Percentiles rank a stretch among this genome's conserved stretches.
phyloP scores from a whole-genome alignment of 176 grass and related monocot genomes.

The Cymbopogon citratus region DNA sequence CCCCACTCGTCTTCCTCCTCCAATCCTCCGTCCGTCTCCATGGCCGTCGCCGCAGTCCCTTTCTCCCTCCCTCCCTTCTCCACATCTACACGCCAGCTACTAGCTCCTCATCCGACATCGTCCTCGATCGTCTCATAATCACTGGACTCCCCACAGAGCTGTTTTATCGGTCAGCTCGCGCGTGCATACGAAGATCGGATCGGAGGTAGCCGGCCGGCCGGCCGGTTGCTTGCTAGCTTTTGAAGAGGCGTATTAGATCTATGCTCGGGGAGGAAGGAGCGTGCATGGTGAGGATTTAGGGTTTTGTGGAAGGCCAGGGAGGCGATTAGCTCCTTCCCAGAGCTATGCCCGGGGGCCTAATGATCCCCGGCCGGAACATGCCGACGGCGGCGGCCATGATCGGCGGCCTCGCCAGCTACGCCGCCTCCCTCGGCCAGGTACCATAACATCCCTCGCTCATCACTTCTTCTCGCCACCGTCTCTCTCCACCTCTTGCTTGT shows the following conservation, averaged over 20 bases:
- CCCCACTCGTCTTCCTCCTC: not conserved
- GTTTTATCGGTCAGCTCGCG: not conserved
- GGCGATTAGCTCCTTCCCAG: not conserved
- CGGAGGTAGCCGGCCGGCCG: not conserved
- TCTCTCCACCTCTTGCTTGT: not conserved
- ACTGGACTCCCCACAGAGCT: not conserved
- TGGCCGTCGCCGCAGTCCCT: not conserved
- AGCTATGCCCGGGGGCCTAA: conserved; percentile 65
- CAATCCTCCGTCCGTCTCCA: not conserved
- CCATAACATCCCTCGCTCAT: not conserved
- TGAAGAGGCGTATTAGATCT: conserved; percentile 16
- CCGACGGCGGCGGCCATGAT: conserved; percentile 43
- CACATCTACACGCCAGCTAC: not conserved
- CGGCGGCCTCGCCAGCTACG: conserved; percentile 38
- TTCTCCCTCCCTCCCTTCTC: not conserved
- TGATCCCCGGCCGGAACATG: conserved; percentile 71
- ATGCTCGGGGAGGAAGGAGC: not conserved
- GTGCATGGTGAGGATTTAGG: conserved; percentile 29
- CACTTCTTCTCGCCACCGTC: not conserved
- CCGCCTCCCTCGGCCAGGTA: conserved; percentile 70
- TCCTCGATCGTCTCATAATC: not conserved
- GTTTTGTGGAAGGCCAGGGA: not conserved
- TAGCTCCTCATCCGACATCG: not conserved
- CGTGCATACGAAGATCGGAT: not conserved
- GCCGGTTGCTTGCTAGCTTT: not conserved